Evolutionary conservation across 192 early-diverging fungal genomes (phyloP), one percentile per base, ranked within the genome.

Genomic region (Backusella liffmaniae): DNA sequence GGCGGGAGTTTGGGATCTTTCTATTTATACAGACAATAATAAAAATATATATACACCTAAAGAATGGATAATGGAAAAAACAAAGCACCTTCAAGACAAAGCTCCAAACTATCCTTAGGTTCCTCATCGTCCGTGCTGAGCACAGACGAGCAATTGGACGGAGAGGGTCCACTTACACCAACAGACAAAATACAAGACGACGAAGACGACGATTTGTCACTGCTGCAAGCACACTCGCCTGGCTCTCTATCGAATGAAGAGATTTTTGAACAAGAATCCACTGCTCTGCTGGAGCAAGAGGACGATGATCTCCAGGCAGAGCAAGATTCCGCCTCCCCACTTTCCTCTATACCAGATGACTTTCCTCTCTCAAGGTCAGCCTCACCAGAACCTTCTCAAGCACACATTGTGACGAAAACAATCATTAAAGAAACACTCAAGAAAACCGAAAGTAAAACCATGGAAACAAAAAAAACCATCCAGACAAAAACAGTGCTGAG

Each of bases 331-430:
- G 76, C 78, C 29, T 83, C 82, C 12, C 73, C 82, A n/a, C 59
- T 83, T 62, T 80, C 78, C 5, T 83, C 82, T 56, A 73, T 83
- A 51, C 82, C 82, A 34, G 82, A 83, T 59, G 82, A 83, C 56
- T 83, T 80, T 66, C 78, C 82, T 21, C 23, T 83, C 41, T 83
- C 82, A 53, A 66, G 76, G 32, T 83, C 82, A 34, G 66, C 73
- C 0, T 83, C 82, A 15, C 82, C 82, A 15, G 73, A 77, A 53
- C 30, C 56, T 12, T 62, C 56, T 62, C 56, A 26, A 29, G n/a
- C 41, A 26, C 23, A 62, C 12, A 62, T 23, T 26, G 12, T 26
- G 12, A 29, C 21, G 12, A 62, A 62, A 62, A 62, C 26, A 5
- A 62, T 10, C 23, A 26, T 62, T 13, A 62, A 18, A 62, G 56